These are phyloP conservation scores for Diaporthe citri DNA, from an alignment of 2,329 filamentous ascomycete genomes.

Conservation along the genomic window DNA sequence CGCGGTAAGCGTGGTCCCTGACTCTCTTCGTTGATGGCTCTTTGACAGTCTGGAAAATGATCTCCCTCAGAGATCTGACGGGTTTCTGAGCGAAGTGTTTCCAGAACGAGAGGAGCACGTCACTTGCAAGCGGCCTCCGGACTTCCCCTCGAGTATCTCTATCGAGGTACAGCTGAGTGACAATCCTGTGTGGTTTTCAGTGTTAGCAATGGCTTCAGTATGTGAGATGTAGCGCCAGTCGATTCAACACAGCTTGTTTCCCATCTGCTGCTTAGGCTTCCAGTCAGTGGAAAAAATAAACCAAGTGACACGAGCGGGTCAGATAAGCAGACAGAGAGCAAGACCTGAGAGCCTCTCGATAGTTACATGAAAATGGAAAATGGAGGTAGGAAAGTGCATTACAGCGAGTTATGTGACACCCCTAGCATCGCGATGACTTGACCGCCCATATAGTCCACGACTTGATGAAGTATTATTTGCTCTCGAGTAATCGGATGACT, in stretches of 20 bases:
- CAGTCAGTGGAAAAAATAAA: too few species aligned
- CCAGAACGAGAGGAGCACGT: background rate
- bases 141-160: background rate
- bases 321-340: too few species aligned
- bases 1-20: background rate
- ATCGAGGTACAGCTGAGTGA: background rate
- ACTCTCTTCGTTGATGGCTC: background rate
- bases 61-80: background rate
- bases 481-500: background rate
- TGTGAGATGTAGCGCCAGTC: background rate
- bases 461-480: background rate
- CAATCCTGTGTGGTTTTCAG: background rate
- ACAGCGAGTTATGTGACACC: background rate
- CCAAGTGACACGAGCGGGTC: too few species aligned
- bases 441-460: background rate
- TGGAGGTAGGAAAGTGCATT: background rate
- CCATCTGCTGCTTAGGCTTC: background rate
- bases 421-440: background rate
- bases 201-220: background rate
- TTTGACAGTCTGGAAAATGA: background rate
- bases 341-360: too few species aligned
- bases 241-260: background rate
- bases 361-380: too few species aligned
- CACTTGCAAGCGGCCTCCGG: background rate
- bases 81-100: background rate